These are phyloP conservation scores for Stylosanthes scabra DNA, from an alignment of 331 rosid species.

Conservation along the genomic window DNA sequence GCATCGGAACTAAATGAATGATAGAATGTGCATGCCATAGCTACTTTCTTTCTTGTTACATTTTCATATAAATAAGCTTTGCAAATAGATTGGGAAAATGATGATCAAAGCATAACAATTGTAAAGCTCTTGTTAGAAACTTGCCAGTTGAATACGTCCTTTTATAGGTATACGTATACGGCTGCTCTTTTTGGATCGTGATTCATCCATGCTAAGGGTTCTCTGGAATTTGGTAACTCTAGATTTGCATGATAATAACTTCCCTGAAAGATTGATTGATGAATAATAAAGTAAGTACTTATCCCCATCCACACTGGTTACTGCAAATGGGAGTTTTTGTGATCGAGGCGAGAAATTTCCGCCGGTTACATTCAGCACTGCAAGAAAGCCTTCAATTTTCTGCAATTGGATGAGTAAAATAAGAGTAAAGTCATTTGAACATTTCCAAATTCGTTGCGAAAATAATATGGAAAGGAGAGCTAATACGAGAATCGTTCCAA, in stretches of 20 bases:
- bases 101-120: slow-evolving; percentile 22
- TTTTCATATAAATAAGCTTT: too few species aligned
- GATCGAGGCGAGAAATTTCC: slow-evolving; percentile 84
- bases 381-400: slow-evolving; percentile 86
- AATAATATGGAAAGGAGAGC: slow-evolving; percentile 15
- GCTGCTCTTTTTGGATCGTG: slow-evolving; percentile 63
- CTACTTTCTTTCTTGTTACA: not conserved
- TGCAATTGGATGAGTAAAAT: slow-evolving; percentile 38
- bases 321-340: slow-evolving; percentile 90
- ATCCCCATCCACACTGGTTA: slow-evolving; percentile 81
- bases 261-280: slow-evolving; percentile 68
- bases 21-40: slow-evolving; percentile 9
- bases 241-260: slow-evolving; percentile 53
- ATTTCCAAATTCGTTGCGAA: slow-evolving; percentile 22
- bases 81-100: not conserved
- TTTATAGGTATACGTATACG: slow-evolving; percentile 79
- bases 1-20: not conserved
- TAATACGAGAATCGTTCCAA: slow-evolving; percentile 43
- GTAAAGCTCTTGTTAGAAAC: slow-evolving; percentile 26
- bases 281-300: slow-evolving; percentile 75
- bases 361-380: slow-evolving; percentile 75
- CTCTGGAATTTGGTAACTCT: slow-evolving; percentile 71
- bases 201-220: slow-evolving; percentile 65
- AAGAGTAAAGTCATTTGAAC: slow-evolving; percentile 27
- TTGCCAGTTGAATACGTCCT: slow-evolving; percentile 91